These are phyloP conservation scores for Emericellopsis atlantica DNA, from an alignment of 2,329 filamentous ascomycete species.

Conservation along the genomic window DNA sequence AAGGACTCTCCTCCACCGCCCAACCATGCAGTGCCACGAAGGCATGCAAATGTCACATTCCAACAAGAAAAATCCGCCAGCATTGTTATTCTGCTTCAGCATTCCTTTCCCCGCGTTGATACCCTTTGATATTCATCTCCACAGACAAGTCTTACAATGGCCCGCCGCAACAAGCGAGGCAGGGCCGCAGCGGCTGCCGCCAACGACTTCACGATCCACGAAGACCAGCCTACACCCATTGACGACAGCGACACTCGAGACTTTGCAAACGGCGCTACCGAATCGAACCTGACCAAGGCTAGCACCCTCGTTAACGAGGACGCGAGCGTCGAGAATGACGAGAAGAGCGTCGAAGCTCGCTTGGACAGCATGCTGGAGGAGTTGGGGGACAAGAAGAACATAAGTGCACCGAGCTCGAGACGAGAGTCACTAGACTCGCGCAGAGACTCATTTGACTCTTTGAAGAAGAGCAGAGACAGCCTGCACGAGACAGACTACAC, in stretches of 20 bases:
- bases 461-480: background rate
- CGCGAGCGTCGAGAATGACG: background rate
- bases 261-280: constrained; percentile 1
- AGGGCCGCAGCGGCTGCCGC: constrained; percentile 9
- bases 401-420: background rate
- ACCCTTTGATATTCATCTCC: constrained; percentile 2
- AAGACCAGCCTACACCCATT: constrained; percentile 26
- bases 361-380: constrained; percentile 1
- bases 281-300: constrained; percentile 4
- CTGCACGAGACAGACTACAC: background rate
- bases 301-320: constrained; percentile 4
- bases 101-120: background rate
- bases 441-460: background rate
- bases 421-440: constrained; percentile 1
- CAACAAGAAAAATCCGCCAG: background rate
- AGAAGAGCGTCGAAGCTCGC: background rate
- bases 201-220: constrained; percentile 33
- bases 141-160: constrained; percentile 7
- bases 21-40: background rate
- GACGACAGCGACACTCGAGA: constrained; percentile 17
- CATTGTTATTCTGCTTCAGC: background rate
- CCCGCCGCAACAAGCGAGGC: constrained; percentile 13
- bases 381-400: background rate
- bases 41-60: background rate
- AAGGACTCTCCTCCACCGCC: background rate